These are phyloP conservation scores for Aspergillus felis DNA, from an alignment of 2,329 filamentous ascomycete species.

Conservation along the genomic window DNA sequence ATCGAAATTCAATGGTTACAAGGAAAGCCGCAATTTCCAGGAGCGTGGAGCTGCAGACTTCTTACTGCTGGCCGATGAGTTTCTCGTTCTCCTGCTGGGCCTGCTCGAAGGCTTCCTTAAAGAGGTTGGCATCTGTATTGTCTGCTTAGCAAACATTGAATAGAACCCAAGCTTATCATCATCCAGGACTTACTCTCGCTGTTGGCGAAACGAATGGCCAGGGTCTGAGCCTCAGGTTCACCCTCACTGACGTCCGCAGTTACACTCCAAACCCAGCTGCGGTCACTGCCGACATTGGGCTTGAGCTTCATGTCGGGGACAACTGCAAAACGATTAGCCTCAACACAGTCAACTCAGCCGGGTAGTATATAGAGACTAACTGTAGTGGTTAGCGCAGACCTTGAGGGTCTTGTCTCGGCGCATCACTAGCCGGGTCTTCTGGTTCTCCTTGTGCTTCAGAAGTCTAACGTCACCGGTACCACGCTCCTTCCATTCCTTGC, in stretches of 20 bases:
- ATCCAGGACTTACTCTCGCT: slow-evolving; percentile 71
- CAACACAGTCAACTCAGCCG: not conserved
- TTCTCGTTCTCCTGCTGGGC: slow-evolving; percentile 94
- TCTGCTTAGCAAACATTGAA: slow-evolving; percentile 12
- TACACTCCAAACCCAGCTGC: slow-evolving; percentile 99
- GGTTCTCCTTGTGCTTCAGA: slow-evolving; percentile 98
- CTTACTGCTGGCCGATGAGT: slow-evolving; percentile 61
- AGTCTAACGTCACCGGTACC: slow-evolving; percentile 94
- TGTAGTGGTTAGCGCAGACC: slow-evolving; percentile 99
- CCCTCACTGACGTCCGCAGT: slow-evolving; percentile 97
- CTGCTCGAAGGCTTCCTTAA: slow-evolving; percentile 97
- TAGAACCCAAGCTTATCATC: not conserved
- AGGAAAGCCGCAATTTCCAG: not conserved
- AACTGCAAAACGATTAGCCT: slow-evolving; percentile 53
- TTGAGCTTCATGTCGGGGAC: slow-evolving; percentile 98
- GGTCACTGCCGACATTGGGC: slow-evolving; percentile 95
- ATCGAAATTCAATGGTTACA: not conserved
- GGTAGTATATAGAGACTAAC: slow-evolving; percentile 52
- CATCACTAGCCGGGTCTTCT: slow-evolving; percentile 97
- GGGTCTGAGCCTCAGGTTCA: slow-evolving; percentile 89
- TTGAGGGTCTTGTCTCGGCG: slow-evolving; percentile 99
- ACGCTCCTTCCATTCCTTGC: slow-evolving; percentile 97
- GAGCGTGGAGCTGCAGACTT: not conserved
- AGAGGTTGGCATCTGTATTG: slow-evolving; percentile 77
- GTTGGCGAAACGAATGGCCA: slow-evolving; percentile 97